Evolutionary conservation across 148 eudicot genomes (phyloP), one percentile per base, ranked within the genome.

Genomic region (Vaccinium vitisidaea): DNA sequence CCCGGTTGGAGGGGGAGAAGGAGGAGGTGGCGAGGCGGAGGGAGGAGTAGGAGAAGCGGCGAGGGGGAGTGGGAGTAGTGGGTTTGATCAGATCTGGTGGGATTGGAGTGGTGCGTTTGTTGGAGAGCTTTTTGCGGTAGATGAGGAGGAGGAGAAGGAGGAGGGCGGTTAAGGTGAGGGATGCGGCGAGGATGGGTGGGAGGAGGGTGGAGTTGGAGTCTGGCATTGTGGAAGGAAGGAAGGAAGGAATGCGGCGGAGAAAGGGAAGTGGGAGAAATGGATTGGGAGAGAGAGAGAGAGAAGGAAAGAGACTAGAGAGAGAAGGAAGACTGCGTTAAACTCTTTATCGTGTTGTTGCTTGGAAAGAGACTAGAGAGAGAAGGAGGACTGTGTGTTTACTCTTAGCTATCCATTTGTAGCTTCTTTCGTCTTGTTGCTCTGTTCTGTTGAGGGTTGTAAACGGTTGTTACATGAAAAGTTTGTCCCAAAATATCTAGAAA

Each of bases 1-100:
- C 81, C 9, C 98, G 95, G 87, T 90, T 89, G 30, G 89, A 78
- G 7, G 88, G 54, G 12, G 95, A 84, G 88, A 96, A 96, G 1
- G 93, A 86, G 12, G 87, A 63, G 30, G 98, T 96, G 23, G 96
- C 87, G 19, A 92, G 92, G 36, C 94, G 92, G 85, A 96, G 91
- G 59, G 87, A 84, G 48, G 94, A 83, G 88, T 86, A 94, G 4
- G 93, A 83, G 79, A 92, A 96, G 19, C 90, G 89, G 2, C 92
- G 95, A 21, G 90, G 92, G 4, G 87, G 94, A 21, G 90, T 90
- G 9, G 88, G 86, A 32, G 36, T 32, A 32, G 36, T 32, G 36
- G 36, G 36, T 5, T 88, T 89, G 4, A 63, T 27, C 76, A 88
- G 93, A 90, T 91, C 93, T 15, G 92, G 6, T 4, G 36, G 30